phyloP scores from a whole-genome alignment of 495 filamentous ascomycete genomes.

The Daldinia concentrica region DNA sequence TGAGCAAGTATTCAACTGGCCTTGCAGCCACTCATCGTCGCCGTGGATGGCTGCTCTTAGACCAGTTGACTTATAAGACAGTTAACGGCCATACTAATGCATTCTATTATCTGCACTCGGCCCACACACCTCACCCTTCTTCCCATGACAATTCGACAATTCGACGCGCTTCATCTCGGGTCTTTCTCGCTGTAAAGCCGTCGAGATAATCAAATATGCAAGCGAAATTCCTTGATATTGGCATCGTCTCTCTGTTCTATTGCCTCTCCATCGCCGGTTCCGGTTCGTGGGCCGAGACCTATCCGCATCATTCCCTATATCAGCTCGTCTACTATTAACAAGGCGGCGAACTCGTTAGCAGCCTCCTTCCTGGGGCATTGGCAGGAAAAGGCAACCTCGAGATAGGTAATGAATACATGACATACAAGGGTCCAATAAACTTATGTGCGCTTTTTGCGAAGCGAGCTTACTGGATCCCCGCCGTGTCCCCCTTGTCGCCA shows the following conservation, averaged over 20 bases:
- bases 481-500: slow-evolving; percentile 40
- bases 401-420: slow-evolving; percentile 36
- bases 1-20: slow-evolving; percentile 2
- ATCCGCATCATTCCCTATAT: slow-evolving; percentile 42
- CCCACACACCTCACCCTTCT: slow-evolving; percentile 33
- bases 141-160: slow-evolving; percentile 35
- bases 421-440: slow-evolving; percentile 40
- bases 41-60: slow-evolving; percentile 8
- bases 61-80: slow-evolving; percentile 21
- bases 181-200: slow-evolving; percentile 39
- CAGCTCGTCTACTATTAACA: slow-evolving; percentile 37
- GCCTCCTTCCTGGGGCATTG: slow-evolving; percentile 6
- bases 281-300: slow-evolving; percentile 40
- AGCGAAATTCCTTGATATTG: slow-evolving; percentile 46
- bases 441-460: slow-evolving; percentile 53
- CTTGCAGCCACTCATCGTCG: slow-evolving; percentile 15
- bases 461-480: slow-evolving; percentile 58
- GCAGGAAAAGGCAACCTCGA: slow-evolving; percentile 17
- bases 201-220: slow-evolving; percentile 35
- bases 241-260: slow-evolving; percentile 43
- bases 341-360: slow-evolving; percentile 37
- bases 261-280: slow-evolving; percentile 43
- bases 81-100: slow-evolving; percentile 29
- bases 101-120: slow-evolving; percentile 37
- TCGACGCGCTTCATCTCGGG: slow-evolving; percentile 42